These are phyloP conservation scores for Metschnikowia santaceciliae DNA, from an alignment of 805 yeast genomes.

Conservation along the genomic window DNA sequence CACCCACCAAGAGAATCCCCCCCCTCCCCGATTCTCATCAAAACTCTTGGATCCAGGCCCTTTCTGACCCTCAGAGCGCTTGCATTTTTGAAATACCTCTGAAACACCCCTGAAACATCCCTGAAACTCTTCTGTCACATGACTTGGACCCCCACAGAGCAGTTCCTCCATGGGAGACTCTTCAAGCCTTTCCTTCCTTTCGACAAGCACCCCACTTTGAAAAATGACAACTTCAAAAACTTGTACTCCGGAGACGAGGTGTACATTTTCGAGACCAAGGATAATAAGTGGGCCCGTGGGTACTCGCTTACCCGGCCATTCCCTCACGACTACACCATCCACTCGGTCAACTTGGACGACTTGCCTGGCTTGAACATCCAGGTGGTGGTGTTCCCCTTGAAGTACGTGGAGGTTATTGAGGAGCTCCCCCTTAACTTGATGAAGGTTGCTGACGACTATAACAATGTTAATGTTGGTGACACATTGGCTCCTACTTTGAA, in stretches of 20 bases:
- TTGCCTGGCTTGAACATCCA: slow-evolving; percentile 54
- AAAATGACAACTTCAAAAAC: slow-evolving; percentile 42
- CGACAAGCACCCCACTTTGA: slow-evolving; percentile 38
- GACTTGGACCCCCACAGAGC: slow-evolving; percentile 37
- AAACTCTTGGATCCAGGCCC: neutral
- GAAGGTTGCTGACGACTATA: slow-evolving; percentile 26
- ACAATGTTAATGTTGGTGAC: slow-evolving; percentile 20
- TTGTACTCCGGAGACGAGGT: slow-evolving; percentile 76
- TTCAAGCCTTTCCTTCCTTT: slow-evolving; percentile 39
- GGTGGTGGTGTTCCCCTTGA: slow-evolving; percentile 60
- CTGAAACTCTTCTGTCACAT: neutral
- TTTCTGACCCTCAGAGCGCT: neutral
- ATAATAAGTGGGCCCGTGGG: slow-evolving; percentile 74
- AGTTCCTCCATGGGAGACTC: slow-evolving; percentile 35
- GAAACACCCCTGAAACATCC: too few species aligned
- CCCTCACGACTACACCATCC: slow-evolving; percentile 63
- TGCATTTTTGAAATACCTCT: too few species aligned
- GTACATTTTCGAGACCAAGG: slow-evolving; percentile 62
- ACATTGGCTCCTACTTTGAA: slow-evolving; percentile 31
- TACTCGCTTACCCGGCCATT: slow-evolving; percentile 65
- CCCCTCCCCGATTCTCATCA: too few species aligned
- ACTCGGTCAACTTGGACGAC: slow-evolving; percentile 57
- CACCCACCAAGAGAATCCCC: too few species aligned
- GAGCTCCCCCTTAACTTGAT: slow-evolving; percentile 35
- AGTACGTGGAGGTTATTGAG: slow-evolving; percentile 45